Conservation (phyloP, 1,284 basidiomycete species). For the Kwoniella shivajii region DNA sequence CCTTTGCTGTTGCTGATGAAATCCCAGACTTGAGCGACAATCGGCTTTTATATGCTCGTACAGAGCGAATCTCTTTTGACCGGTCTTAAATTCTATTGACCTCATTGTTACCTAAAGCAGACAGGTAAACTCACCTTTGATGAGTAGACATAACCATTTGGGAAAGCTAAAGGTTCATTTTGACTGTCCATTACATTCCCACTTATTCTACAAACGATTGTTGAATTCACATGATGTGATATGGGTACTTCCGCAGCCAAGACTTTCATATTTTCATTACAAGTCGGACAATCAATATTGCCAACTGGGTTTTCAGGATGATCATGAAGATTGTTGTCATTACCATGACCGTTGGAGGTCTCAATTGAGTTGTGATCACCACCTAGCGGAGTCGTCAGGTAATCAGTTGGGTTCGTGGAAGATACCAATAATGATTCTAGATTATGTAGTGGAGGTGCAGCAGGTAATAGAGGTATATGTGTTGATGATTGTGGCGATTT, state of each 20-base stretch:
- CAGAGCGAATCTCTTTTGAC: too few relatives aligned
- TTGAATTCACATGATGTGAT: slow-evolving; percentile 92
- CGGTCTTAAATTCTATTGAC: too few relatives aligned
- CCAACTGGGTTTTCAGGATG: slow-evolving; percentile 57
- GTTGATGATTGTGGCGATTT: not conserved
- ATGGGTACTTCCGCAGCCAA: slow-evolving; percentile 85
- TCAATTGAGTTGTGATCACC: slow-evolving; percentile 4
- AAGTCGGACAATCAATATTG: slow-evolving; percentile 90
- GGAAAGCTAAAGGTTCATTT: slow-evolving; percentile 88
- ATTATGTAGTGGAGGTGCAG: slow-evolving; percentile 40
- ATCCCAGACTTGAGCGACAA: not conserved
- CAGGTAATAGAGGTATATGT: slow-evolving; percentile 34
- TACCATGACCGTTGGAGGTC: not conserved
- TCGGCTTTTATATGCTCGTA: too few relatives aligned
- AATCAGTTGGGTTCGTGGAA: slow-evolving; percentile 10
- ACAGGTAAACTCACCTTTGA: slow-evolving; percentile 65
- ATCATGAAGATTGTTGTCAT: slow-evolving; percentile 28
- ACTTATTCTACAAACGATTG: slow-evolving; percentile 85
- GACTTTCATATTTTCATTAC: slow-evolving; percentile 71
- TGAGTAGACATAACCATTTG: slow-evolving; percentile 90
- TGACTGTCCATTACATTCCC: slow-evolving; percentile 94
- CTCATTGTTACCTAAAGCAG: not conserved
- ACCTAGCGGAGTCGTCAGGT: slow-evolving; percentile 21
- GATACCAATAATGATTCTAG: slow-evolving; percentile 24
- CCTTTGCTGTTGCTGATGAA: not conserved